phyloP scores from a whole-genome alignment of 108 stramenopile species.

The Halocafeteria seosinensis region DNA sequence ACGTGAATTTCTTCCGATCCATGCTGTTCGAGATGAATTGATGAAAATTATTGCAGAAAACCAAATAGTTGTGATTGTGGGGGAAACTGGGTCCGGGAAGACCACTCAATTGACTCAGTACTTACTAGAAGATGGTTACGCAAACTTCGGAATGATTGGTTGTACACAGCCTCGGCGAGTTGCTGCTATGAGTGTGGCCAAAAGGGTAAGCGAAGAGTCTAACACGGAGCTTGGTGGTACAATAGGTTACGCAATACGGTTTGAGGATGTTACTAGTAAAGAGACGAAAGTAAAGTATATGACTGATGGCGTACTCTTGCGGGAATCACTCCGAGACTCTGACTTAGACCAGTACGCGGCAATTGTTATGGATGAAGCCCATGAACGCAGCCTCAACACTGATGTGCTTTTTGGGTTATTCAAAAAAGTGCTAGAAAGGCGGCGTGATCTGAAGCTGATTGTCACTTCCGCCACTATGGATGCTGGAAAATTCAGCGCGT shows the following conservation, averaged over 20 bases:
- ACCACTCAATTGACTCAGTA: constrained; percentile 97
- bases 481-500: constrained; percentile 74
- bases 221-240: constrained; percentile 67
- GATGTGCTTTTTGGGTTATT: constrained; percentile 94
- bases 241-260: constrained; percentile 94
- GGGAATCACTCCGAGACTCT: constrained; percentile 79
- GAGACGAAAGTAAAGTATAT: constrained; percentile 75
- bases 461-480: constrained; percentile 91
- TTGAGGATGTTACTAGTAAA: constrained; percentile 76
- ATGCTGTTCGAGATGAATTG: constrained; percentile 71
- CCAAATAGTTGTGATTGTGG: constrained; percentile 75
- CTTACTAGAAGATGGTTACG: constrained; percentile 78
- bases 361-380: constrained; percentile 93
- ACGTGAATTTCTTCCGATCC: constrained; percentile 79
- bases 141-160: constrained; percentile 75
- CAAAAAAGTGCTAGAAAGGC: constrained; percentile 64
- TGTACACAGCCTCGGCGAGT: constrained; percentile 87
- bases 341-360: constrained; percentile 78
- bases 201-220: constrained; percentile 87
- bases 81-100: constrained; percentile 77
- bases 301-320: constrained; percentile 87
- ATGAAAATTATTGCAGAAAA: constrained; percentile 74
- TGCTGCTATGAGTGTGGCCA: constrained; percentile 97
- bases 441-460: constrained; percentile 84
- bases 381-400: constrained; percentile 80